phyloP scores from a whole-genome alignment of 495 filamentous ascomycete species.

The Trichoderma gamsii region DNA sequence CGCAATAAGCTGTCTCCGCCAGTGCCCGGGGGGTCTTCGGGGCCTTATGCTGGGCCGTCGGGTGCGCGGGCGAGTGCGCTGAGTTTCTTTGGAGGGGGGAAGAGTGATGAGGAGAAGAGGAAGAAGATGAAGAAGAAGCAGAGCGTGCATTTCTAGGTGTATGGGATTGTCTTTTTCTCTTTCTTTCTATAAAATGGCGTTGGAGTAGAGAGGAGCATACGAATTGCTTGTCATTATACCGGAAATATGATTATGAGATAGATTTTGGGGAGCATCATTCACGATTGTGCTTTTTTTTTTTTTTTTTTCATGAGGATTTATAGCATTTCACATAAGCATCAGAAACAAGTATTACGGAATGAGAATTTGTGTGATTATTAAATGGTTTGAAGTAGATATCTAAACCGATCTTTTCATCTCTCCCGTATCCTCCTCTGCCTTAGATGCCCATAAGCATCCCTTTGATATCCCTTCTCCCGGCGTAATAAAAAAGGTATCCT shows the following conservation, averaged over 20 bases:
- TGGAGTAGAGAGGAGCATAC: background rate
- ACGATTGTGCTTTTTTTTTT: too few species aligned
- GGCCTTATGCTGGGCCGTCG: conserved; percentile 14
- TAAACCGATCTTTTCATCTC: too few species aligned
- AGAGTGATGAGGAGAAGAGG: conserved; percentile 29
- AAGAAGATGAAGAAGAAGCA: conserved; percentile 39
- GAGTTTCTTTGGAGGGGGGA: conserved; percentile 24
- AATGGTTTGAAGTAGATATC: too few species aligned
- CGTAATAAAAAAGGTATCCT: background rate
- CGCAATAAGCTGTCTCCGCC: conserved; percentile 6
- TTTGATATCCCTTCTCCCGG: background rate
- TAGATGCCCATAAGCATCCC: background rate
- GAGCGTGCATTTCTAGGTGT: conserved; percentile 35
- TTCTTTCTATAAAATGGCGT: background rate
- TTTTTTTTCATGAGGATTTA: too few species aligned
- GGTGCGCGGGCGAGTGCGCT: conserved; percentile 21
- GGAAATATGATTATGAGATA: too few species aligned
- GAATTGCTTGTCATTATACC: too few species aligned
- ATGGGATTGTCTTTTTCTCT: background rate
- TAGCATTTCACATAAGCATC: too few species aligned
- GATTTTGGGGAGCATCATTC: too few species aligned
- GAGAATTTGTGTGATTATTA: too few species aligned
- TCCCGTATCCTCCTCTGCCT: too few species aligned
- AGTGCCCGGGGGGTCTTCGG: conserved; percentile 20
- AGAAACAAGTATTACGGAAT: too few species aligned